A percentile compares a stretch with the other conserved stretches of the same genome.
Conservation (phyloP, 169 alveolate genomes). For the Fabrea salina region DNA sequence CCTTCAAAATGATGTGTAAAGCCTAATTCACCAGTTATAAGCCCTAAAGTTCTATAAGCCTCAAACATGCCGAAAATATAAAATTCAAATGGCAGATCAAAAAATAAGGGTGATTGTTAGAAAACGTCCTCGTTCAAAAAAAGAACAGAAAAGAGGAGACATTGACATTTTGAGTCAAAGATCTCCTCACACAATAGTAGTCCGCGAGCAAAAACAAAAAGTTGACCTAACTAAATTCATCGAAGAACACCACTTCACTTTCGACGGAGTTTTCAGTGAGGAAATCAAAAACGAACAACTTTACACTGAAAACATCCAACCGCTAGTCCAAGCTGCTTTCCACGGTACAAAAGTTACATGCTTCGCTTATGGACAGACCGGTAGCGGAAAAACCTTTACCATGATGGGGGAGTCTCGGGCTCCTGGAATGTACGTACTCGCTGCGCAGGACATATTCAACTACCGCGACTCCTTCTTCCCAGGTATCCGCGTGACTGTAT, state of each 20-base stretch:
- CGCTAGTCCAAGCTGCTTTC: conserved; percentile 93
- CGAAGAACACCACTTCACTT: conserved; percentile 82
- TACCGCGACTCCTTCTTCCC: conserved; percentile 69
- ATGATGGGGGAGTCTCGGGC: conserved; percentile 93
- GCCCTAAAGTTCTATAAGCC: conserved; percentile 67
- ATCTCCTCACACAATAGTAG: conserved; percentile 26
- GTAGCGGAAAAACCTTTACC: conserved; percentile 96
- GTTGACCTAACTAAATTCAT: conserved; percentile 85
- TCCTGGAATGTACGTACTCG: conserved; percentile 93
- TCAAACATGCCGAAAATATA: conserved; percentile 45
- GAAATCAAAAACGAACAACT: conserved; percentile 67
- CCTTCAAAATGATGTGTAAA: conserved; percentile 48
- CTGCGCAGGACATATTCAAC: conserved; percentile 91
- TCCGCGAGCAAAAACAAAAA: conserved; percentile 44
- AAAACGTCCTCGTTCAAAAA: conserved; percentile 6
- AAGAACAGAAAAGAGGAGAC: conserved; percentile 12
- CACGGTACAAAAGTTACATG: conserved; percentile 92
- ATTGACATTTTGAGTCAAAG: conserved; percentile 7
- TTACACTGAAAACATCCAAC: conserved; percentile 79
- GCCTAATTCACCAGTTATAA: conserved; percentile 46
- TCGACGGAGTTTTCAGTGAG: conserved; percentile 84
- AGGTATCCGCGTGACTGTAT: conserved; percentile 76
- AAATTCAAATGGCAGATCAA: background rate
- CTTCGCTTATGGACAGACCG: conserved; percentile 98
- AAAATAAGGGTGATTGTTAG: conserved; percentile 29